Evolutionary conservation across 495 filamentous ascomycete genomes (phyloP).

Genomic region (Apodospora peruviana): DNA sequence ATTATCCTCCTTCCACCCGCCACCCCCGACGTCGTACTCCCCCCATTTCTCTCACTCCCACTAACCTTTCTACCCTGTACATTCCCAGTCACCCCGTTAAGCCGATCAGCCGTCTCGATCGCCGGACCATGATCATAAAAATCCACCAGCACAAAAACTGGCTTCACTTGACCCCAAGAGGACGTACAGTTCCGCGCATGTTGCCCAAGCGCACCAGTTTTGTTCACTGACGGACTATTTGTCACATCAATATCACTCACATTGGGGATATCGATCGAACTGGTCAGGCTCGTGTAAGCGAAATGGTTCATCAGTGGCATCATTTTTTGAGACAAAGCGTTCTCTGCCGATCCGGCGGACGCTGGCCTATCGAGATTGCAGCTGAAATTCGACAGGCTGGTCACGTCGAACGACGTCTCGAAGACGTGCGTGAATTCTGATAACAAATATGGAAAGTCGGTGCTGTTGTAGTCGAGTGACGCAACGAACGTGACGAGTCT

Average conservation of each 20-base stretch:
- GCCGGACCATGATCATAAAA: slow-evolving; percentile 60
- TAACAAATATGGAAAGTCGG: slow-evolving; percentile 55
- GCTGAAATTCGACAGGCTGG: slow-evolving; percentile 43
- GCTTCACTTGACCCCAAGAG: slow-evolving; percentile 46
- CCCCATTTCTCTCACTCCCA: no score
- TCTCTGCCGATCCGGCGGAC: slow-evolving; percentile 31
- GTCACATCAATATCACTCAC: slow-evolving; percentile 46
- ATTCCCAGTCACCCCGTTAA: slow-evolving; percentile 50
- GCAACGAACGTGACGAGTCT: slow-evolving; percentile 61
- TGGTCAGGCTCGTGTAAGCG: slow-evolving; percentile 52
- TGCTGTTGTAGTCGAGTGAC: slow-evolving; percentile 43
- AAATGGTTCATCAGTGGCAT: slow-evolving; percentile 72
- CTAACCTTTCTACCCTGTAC: background rate
- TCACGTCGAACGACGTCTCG: slow-evolving; percentile 62
- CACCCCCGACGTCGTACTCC: no score
- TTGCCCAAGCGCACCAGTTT: slow-evolving; percentile 50
- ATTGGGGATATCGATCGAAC: slow-evolving; percentile 54
- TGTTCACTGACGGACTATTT: slow-evolving; percentile 44
- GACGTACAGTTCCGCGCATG: slow-evolving; percentile 48
- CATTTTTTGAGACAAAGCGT: slow-evolving; percentile 37
- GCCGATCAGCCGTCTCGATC: slow-evolving; percentile 48
- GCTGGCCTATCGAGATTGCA: slow-evolving; percentile 61
- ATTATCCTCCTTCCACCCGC: no score
- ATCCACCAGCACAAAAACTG: slow-evolving; percentile 60
- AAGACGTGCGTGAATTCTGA: slow-evolving; percentile 67